Evolutionary conservation across 495 filamentous ascomycete species (phyloP).

Genomic region (Parachaetomium inaequale): DNA sequence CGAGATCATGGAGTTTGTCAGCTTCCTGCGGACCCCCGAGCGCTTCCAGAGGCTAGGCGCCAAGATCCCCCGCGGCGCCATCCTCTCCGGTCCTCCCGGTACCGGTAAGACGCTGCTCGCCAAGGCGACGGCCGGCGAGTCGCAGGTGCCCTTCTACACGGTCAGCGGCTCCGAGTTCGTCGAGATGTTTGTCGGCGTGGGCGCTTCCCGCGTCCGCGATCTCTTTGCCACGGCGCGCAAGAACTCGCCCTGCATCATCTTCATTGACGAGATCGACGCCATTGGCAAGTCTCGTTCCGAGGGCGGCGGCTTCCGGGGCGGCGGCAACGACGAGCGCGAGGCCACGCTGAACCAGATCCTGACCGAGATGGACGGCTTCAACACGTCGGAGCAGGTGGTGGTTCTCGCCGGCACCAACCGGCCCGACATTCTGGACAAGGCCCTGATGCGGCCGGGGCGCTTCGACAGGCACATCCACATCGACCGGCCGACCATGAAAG

Average conservation of each 20-base stretch:
- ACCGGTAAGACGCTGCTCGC: slow-evolving; percentile 97
- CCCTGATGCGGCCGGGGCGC: slow-evolving; percentile 91
- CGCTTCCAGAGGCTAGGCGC: slow-evolving; percentile 89
- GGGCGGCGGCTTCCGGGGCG: slow-evolving; percentile 59
- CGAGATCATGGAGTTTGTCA: slow-evolving; percentile 99
- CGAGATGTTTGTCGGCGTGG: slow-evolving; percentile 99
- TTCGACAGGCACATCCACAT: slow-evolving; percentile 95
- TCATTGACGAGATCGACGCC: slow-evolving; percentile 98
- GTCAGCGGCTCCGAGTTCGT: slow-evolving; percentile 98
- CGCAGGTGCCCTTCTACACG: slow-evolving; percentile 95
- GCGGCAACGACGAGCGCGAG: slow-evolving; percentile 95
- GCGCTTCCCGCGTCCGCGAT: slow-evolving; percentile 90
- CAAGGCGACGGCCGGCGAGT: slow-evolving; percentile 96
- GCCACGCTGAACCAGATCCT: slow-evolving; percentile 96
- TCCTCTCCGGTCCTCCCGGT: slow-evolving; percentile 92
- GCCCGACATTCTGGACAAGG: slow-evolving; percentile 90
- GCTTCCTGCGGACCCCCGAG: slow-evolving; percentile 86
- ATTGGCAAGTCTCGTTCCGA: slow-evolving; percentile 87
- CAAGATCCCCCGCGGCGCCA: slow-evolving; percentile 95
- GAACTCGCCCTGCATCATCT: slow-evolving; percentile 97
- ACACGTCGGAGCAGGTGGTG: slow-evolving; percentile 93
- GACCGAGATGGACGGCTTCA: slow-evolving; percentile 99
- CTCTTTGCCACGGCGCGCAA: slow-evolving; percentile 92
- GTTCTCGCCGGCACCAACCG: slow-evolving; percentile 97
- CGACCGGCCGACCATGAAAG: slow-evolving; percentile 93